Conservation (phyloP, 352 stramenopile species). For the Salisapilia sapeloensis region DNA sequence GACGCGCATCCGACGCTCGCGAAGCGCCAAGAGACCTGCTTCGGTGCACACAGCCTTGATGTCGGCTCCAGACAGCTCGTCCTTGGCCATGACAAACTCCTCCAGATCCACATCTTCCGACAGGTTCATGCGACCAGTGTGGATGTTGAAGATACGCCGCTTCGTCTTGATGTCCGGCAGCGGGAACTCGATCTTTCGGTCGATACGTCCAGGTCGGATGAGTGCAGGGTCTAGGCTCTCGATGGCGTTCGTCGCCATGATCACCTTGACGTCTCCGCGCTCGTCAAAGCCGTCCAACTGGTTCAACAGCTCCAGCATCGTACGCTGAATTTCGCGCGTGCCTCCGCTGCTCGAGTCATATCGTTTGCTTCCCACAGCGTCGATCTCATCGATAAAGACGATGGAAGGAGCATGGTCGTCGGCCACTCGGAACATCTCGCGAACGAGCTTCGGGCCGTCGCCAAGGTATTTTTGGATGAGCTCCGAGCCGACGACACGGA, state of each 20-base stretch:
- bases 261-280: slow-evolving; percentile 99
- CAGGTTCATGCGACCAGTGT: slow-evolving; percentile 97
- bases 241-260: slow-evolving; percentile 99
- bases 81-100: slow-evolving; percentile 99
- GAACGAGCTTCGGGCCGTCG: slow-evolving; percentile 98
- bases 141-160: slow-evolving; percentile 99
- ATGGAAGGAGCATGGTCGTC: slow-evolving; percentile 98
- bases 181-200: slow-evolving; percentile 99
- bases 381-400: slow-evolving; percentile 99
- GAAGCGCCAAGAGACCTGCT: slow-evolving; percentile 95
- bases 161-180: slow-evolving; percentile 99
- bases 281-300: slow-evolving; percentile 99
- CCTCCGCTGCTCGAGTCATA: slow-evolving; percentile 98
- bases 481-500: slow-evolving; percentile 97
- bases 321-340: slow-evolving; percentile 99
- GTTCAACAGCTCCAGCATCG: slow-evolving; percentile 99
- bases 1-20: slow-evolving; percentile 99
- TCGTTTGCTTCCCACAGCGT: slow-evolving; percentile 98
- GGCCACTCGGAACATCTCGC: slow-evolving; percentile 98
- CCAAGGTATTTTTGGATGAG: slow-evolving; percentile 99
- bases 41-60: slow-evolving; percentile 99
- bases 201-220: slow-evolving; percentile 98
- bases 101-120: slow-evolving; percentile 98
- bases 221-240: slow-evolving; percentile 97
- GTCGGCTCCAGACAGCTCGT: slow-evolving; percentile 99